Evolutionary conservation across 192 early-diverging fungal species (phyloP), one percentile per base, ranked within the genome.

Genomic region (Paraglomus occultum): DNA sequence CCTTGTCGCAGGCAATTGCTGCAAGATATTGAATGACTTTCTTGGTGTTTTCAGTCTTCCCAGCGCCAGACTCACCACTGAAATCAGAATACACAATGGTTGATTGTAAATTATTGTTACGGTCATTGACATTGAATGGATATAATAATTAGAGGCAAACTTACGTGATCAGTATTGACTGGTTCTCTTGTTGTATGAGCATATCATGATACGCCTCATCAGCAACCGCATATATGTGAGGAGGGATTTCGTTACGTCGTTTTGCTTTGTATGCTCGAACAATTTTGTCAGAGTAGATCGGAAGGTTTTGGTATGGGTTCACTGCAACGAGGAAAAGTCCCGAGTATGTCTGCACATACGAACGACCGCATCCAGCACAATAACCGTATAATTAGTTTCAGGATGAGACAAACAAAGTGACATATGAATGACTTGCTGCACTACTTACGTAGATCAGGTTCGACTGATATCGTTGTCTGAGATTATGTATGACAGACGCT

Each of bases 21-120:
- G 96, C 93, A 51, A 99, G 83, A 79, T 98, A 98, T 82, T 98
- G 96, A 69, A 99, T 97, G 44, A 97, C 94, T 64, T 95, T 97
- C 71, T 99, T 99, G 14, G 96, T 99, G 81, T 98, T 98, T 83
- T 99, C 97, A 14, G 97, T 99, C 80, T 99, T 99, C 60, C 97
- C 97, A 6, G 96, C 96, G 52, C 97, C 97, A 38, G 95, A 97
- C 83, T 99, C 97, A 64, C 97, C 97, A 47, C 90, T 93, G 66
- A 45, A 22, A 10, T 64, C 65, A 31, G 17, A 39, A 76, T 15
- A 6, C 17, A 40, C 44, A 49, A 65, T 49, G n/a, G 39, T n/a
- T 8, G n/a, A 8, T 64, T 53, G 4, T 31, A 23, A 50, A 8
- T 40, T 23, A 8, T 38, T 31, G 38, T 22, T 8, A 17, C 40